phyloP scores from a whole-genome alignment of 2,329 filamentous ascomycete species.

The Aspergillus eucalypticola region DNA sequence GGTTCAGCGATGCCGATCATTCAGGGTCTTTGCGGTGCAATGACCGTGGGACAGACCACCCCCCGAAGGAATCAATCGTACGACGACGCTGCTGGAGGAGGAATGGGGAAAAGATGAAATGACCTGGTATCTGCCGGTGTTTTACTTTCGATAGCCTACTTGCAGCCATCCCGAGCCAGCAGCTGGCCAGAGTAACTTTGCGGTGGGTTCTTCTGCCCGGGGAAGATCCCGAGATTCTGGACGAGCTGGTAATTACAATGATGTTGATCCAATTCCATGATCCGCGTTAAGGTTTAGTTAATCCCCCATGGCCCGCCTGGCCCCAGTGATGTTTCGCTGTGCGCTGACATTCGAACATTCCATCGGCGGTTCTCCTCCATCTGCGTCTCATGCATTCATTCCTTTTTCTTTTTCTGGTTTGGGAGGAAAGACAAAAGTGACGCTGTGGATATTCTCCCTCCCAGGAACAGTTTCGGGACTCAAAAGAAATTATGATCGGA shows the following conservation, averaged over 20 bases:
- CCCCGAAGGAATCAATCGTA: neutral
- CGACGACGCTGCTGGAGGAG: neutral
- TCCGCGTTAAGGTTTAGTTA: conserved; percentile 20
- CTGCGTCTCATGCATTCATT: conserved; percentile 15
- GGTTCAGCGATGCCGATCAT: conserved; percentile 25
- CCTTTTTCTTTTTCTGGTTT: conserved; percentile 4
- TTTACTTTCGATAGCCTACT: conserved; percentile 17
- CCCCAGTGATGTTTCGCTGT: conserved; percentile 10
- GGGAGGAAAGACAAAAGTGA: neutral
- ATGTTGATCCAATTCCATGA: conserved; percentile 17
- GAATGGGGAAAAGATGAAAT: conserved; percentile 5
- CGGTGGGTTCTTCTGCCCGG: conserved; percentile 9
- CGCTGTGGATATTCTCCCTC: neutral
- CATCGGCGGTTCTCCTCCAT: conserved; percentile 10
- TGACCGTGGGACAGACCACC: conserved; percentile 14
- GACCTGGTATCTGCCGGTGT: conserved; percentile 12
- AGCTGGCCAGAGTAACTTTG: neutral
- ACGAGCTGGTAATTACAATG: conserved; percentile 2
- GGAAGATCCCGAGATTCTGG: conserved; percentile 18
- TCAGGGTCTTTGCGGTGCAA: conserved; percentile 18
- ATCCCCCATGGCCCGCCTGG: neutral
- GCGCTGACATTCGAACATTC: conserved; percentile 22
- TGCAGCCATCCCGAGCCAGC: neutral
- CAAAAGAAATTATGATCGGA: neutral
- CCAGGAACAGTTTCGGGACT: neutral